Percentiles rank a stretch among this genome's conserved stretches.
Evolutionary conservation across 495 filamentous ascomycete genomes (phyloP).

Genomic region (Xylaria telfairii): DNA sequence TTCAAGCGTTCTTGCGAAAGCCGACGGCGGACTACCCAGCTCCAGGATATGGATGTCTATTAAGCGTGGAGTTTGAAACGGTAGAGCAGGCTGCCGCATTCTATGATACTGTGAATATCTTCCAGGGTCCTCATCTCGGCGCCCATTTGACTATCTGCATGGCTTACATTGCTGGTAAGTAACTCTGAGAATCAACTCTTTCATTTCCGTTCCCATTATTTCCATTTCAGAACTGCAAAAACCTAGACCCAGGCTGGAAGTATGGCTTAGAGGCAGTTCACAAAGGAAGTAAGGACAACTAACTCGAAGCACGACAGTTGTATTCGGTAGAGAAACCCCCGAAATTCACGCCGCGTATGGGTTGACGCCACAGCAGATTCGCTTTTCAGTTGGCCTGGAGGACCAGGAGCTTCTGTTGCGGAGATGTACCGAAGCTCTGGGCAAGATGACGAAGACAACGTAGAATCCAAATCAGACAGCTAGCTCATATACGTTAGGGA

Average conservation of each 20-base stretch:
- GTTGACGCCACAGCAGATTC: conserved; percentile 39
- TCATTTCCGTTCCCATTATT: background rate
- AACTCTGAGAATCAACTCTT: background rate
- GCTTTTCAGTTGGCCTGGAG: conserved; percentile 52
- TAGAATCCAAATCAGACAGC: background rate
- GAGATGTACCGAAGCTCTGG: conserved; percentile 42
- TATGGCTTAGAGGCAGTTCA: background rate
- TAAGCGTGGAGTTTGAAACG: conserved; percentile 50
- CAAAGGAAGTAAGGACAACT: background rate
- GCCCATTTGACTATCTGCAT: conserved; percentile 53
- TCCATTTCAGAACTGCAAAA: background rate
- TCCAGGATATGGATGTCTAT: conserved; percentile 49
- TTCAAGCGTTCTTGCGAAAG: conserved; percentile 43
- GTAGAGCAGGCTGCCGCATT: conserved; percentile 43
- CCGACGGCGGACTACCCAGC: conserved; percentile 38
- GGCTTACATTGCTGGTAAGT: conserved; percentile 43
- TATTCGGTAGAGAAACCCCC: conserved; percentile 37
- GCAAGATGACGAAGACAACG: conserved; percentile 13
- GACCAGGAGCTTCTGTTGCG: conserved; percentile 42
- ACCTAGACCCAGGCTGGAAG: background rate
- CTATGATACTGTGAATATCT: conserved; percentile 49
- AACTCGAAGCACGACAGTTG: background rate
- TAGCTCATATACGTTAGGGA: background rate
- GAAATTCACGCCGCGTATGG: conserved; percentile 40
- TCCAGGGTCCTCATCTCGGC: conserved; percentile 54